Base-by-base conservation (phyloP, 805 yeast genomes). In the Yamadazyma paraphyllophila region DNA sequence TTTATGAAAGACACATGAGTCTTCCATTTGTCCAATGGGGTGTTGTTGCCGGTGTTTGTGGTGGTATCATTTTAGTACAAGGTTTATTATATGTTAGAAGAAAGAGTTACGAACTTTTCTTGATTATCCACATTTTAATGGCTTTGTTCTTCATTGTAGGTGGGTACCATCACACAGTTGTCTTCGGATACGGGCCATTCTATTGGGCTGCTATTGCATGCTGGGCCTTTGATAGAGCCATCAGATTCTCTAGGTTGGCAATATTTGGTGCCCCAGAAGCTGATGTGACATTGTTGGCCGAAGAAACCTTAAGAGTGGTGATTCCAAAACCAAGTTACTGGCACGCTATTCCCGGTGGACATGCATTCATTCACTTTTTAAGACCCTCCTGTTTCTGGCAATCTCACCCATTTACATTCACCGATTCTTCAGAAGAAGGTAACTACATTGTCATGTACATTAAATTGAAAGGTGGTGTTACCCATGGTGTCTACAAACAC, bases 381-480 rank as follows among this genome's bases (percentile, higher is more conserved):
- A 56, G 58, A 37, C 63, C 66, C 12, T 42, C 60, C 15, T 66
- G 61, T 51, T 71, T 70, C 55, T 70, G 71, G 71, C 75, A 71
- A 56, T 63, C 71, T 6, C 76, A 71, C 52, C 76, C 76, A 6
- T 71, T 70, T 48, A 68, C 76, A 1, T 67, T 64, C 48, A 60
- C 65, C 16, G 65, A 60, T 46, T 47, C 62, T 13, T 27, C 58
- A 31, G 60, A 57, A n/a, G 56, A 54, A 36, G 52, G 50, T 6
- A 47, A 56, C 24, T 49, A 53, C 9, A 58, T 70, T 33, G 55
- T 60, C 4, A 61, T 69, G 45, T 69, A 60, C 56, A 59, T 62
- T 37, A 69, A 69, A 45, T 76, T 76, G 4, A 77, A 81, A 51
- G 71, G 71, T 10, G 88, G 87, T 2, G 62, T 78, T 48, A 79